Conservation (phyloP, 306 rosid species). For the Gynostemma pentaphyllum region DNA sequence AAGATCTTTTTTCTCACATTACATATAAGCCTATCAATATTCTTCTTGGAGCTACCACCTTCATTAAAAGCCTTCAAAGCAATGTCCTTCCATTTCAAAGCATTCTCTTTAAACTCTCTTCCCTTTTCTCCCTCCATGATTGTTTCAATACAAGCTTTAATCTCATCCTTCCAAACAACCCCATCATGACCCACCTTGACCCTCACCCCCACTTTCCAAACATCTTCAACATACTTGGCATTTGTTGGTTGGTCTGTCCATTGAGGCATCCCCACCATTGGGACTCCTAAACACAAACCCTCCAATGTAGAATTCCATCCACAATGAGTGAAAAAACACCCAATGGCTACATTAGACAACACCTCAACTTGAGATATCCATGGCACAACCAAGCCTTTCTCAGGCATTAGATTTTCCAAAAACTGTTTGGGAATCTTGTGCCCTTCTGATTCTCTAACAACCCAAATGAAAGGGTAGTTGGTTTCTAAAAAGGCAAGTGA, state of each 20-base stretch:
- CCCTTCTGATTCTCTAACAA: constrained; percentile 22
- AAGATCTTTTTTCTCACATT: neutral
- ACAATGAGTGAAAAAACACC: constrained; percentile 32
- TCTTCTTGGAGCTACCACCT: constrained; percentile 30
- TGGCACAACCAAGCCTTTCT: constrained; percentile 30
- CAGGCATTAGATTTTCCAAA: constrained; percentile 7
- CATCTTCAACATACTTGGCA: constrained; percentile 35
- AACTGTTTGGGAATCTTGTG: constrained; percentile 18
- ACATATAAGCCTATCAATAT: constrained; percentile 16
- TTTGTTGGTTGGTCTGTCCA: constrained; percentile 40
- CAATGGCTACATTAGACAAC: constrained; percentile 22
- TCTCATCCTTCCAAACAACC: constrained; percentile 26
- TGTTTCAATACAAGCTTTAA: constrained; percentile 16
- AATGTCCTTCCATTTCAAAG: constrained; percentile 30
- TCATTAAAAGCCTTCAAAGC: constrained; percentile 21
- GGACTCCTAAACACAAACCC: constrained; percentile 33
- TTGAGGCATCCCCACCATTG: constrained; percentile 36
- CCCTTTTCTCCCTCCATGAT: constrained; percentile 33
- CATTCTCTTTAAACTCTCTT: constrained; percentile 21
- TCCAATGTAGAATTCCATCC: constrained; percentile 47
- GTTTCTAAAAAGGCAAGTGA: constrained; percentile 24
- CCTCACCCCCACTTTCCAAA: constrained; percentile 38
- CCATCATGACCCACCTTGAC: constrained; percentile 25
- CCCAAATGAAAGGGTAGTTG: constrained; percentile 44
- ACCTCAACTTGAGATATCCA: constrained; percentile 48